Percentiles rank a stretch among this genome's conserved stretches.
Conservation (phyloP, 1,284 basidiomycete genomes). For the Malassezia dermatis region DNA sequence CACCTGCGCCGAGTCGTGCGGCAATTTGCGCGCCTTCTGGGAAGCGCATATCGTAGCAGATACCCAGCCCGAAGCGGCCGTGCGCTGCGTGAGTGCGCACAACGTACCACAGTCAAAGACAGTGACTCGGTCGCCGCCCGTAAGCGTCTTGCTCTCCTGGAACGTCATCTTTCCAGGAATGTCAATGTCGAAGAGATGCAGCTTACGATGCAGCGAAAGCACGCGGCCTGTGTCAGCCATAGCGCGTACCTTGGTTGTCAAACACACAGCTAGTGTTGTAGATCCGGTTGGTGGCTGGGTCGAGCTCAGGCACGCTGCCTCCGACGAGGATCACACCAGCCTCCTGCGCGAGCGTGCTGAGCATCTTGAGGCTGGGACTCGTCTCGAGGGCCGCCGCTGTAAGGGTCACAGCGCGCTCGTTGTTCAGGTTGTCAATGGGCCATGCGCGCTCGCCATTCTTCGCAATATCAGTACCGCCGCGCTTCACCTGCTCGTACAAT, state of each 20-base stretch:
- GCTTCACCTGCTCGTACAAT: constrained; percentile 31
- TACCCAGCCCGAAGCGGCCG: constrained; percentile 77
- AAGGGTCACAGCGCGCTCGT: constrained; percentile 53
- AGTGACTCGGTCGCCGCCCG: constrained; percentile 65
- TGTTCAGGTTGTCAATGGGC: constrained; percentile 28
- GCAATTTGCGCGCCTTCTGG: constrained; percentile 87
- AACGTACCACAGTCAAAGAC: constrained; percentile 72
- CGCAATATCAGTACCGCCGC: constrained; percentile 23
- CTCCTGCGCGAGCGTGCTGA: constrained; percentile 71
- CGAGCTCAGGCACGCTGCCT: constrained; percentile 52
- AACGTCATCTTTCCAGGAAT: constrained; percentile 93
- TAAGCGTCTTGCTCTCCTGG: constrained; percentile 92
- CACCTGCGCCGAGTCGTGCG: constrained; percentile 73
- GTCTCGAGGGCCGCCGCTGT: constrained; percentile 49
- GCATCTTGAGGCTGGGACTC: constrained; percentile 70
- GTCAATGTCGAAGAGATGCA: constrained; percentile 96
- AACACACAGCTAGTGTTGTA: constrained; percentile 56
- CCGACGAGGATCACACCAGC: constrained; percentile 80
- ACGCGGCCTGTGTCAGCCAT: constrained; percentile 59
- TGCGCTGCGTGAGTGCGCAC: constrained; percentile 55
- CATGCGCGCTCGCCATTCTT: constrained; percentile 24
- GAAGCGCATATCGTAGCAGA: constrained; percentile 72
- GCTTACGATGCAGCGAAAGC: constrained; percentile 78
- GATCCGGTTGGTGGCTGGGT: constrained; percentile 31
- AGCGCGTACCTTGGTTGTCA: constrained; percentile 61